Evolutionary conservation across 495 filamentous ascomycete species (phyloP).

Genomic region (Penicillium samsonianum): DNA sequence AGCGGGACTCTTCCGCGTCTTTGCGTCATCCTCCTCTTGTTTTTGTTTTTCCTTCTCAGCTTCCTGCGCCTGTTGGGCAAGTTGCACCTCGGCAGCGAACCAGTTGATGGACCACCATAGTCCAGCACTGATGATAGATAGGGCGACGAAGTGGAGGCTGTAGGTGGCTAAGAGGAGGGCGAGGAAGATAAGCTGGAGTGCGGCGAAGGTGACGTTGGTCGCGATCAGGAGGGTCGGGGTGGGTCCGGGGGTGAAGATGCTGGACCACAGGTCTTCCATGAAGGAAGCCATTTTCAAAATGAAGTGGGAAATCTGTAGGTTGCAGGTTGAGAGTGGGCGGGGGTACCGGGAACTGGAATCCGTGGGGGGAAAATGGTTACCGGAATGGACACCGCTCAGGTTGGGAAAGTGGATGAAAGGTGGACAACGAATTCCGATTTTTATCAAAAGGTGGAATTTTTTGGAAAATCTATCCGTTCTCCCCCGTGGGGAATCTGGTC

Average conservation of each 20-base stretch:
- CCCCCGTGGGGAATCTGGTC: background rate
- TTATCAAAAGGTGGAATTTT: background rate
- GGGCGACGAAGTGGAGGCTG: slow-evolving; percentile 82
- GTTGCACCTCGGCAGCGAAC: slow-evolving; percentile 81
- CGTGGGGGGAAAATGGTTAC: slow-evolving; percentile 16
- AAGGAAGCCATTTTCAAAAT: slow-evolving; percentile 70
- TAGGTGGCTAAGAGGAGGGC: slow-evolving; percentile 76
- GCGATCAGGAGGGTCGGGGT: slow-evolving; percentile 86
- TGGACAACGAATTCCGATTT: slow-evolving; percentile 6
- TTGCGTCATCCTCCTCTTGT: slow-evolving; percentile 22
- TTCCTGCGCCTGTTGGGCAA: slow-evolving; percentile 60
- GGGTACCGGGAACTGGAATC: slow-evolving; percentile 27
- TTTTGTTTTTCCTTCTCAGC: slow-evolving; percentile 42
- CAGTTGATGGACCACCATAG: slow-evolving; percentile 96
- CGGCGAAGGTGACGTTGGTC: slow-evolving; percentile 85
- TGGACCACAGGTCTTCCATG: slow-evolving; percentile 78
- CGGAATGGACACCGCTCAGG: slow-evolving; percentile 3
- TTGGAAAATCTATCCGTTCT: background rate
- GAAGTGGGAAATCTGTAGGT: slow-evolving; percentile 3
- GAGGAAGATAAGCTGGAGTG: slow-evolving; percentile 77
- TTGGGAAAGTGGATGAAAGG: no score
- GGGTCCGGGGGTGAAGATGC: slow-evolving; percentile 87
- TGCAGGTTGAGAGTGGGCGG: slow-evolving; percentile 16
- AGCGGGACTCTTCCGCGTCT: slow-evolving; percentile 34
- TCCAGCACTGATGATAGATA: slow-evolving; percentile 74